phyloP scores from a whole-genome alignment of 495 filamentous ascomycete species.

The Penicillium taxi region DNA sequence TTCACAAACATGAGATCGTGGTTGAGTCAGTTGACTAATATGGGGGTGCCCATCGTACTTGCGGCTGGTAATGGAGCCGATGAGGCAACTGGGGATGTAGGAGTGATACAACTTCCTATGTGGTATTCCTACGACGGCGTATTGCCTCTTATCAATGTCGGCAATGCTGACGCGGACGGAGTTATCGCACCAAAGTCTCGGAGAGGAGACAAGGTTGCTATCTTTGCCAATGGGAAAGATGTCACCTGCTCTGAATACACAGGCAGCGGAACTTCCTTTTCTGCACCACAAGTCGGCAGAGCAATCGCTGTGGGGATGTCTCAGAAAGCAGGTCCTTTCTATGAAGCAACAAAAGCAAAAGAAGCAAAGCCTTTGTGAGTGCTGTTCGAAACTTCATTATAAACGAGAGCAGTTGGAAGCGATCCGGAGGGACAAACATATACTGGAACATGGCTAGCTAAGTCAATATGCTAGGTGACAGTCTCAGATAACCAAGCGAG shows the following conservation, averaged over 20 bases:
- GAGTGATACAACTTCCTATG: not conserved
- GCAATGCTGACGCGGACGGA: not conserved
- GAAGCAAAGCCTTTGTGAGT: too few species aligned
- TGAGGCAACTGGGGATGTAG: not conserved
- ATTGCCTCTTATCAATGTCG: not conserved
- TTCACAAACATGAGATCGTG: not conserved
- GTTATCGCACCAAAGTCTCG: not conserved
- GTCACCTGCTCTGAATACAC: not conserved
- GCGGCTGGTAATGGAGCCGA: not conserved
- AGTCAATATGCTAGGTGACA: too few species aligned
- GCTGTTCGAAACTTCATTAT: too few species aligned
- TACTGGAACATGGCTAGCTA: too few species aligned
- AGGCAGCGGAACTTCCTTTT: not conserved
- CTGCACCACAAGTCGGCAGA: not conserved
- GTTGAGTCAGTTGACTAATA: not conserved
- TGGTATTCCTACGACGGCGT: not conserved
- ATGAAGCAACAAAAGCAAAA: not conserved
- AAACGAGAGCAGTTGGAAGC: too few species aligned
- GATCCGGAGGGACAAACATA: too few species aligned
- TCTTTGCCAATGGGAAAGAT: not conserved
- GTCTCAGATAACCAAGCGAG: too few species aligned
- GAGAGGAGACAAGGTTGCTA: not conserved
- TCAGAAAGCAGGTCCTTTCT: not conserved
- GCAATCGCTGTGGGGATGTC: not conserved
- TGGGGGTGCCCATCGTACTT: not conserved